Evolutionary conservation across 768 basidiomycete genomes (phyloP).

Genomic region (Megacollybia marginata): DNA sequence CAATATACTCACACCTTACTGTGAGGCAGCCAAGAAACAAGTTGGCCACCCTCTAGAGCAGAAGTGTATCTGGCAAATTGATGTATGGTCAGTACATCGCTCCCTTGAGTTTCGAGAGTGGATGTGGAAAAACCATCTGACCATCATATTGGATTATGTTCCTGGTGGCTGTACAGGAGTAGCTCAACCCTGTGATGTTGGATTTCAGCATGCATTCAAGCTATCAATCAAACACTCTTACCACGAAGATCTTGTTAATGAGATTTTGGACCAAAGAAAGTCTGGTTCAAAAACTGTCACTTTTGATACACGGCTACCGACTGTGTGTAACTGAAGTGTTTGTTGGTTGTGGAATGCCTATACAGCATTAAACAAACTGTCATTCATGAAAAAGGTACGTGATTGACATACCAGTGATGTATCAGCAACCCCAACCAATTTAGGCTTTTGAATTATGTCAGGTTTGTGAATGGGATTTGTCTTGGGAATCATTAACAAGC

Average conservation of each 20-base stretch:
- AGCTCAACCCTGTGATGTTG: constrained; percentile 26
- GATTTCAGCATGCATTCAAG: constrained; percentile 31
- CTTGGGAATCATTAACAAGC: constrained; percentile 15
- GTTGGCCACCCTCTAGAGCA: constrained; percentile 12
- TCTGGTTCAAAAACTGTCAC: constrained; percentile 7
- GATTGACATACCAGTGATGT: not conserved
- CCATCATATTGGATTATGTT: constrained; percentile 22
- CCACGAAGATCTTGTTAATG: constrained; percentile 26
- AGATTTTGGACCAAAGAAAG: constrained; percentile 18
- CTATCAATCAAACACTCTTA: constrained; percentile 20
- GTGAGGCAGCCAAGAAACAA: constrained; percentile 1
- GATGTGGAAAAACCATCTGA: constrained; percentile 19
- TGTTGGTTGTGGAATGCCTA: constrained; percentile 27
- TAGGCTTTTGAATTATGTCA: constrained; percentile 20
- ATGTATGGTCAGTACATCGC: constrained; percentile 26
- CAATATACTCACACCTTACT: constrained; percentile 16
- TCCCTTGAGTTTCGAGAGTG: constrained; percentile 11
- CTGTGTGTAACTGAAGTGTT: constrained; percentile 15
- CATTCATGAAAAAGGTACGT: constrained; percentile 23
- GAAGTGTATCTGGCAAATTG: constrained; percentile 16
- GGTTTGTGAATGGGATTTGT: constrained; percentile 18
- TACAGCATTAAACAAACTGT: constrained; percentile 16
- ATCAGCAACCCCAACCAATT: not conserved
- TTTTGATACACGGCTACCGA: constrained; percentile 14
- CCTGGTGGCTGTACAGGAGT: constrained; percentile 26